These are phyloP conservation scores for Protomyces lactucae-debilis DNA, from an alignment of 1,139 yeast genomes.

Conservation along the genomic window DNA sequence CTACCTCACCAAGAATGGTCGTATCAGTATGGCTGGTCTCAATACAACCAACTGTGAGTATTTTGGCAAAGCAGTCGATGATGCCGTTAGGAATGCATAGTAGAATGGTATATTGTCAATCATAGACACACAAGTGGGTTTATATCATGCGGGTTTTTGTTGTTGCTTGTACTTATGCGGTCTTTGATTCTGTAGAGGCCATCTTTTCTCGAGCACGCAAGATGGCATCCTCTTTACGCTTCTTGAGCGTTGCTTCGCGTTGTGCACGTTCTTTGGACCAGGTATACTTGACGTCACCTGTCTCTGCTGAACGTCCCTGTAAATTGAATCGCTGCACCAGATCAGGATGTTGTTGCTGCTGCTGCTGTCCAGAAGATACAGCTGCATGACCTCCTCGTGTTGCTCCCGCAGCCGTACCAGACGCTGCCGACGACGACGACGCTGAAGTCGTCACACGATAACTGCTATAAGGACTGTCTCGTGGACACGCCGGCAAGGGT, in stretches of 20 bases:
- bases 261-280: slow-evolving; percentile 5
- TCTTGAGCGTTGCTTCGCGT: slow-evolving; percentile 11
- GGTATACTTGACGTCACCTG: background rate
- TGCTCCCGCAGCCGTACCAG: background rate
- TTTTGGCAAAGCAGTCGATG: slow-evolving; percentile 78
- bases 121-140: background rate
- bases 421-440: background rate
- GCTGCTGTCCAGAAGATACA: background rate
- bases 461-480: slow-evolving; percentile 2
- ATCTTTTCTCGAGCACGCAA: slow-evolving; percentile 14
- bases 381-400: background rate
- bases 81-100: slow-evolving; percentile 48
- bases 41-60: slow-evolving; percentile 69
- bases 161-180: background rate
- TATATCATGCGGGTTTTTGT: background rate
- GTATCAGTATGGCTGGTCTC: slow-evolving; percentile 91
- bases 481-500: slow-evolving; percentile 22
- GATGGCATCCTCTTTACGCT: slow-evolving; percentile 19
- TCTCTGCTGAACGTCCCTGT: background rate
- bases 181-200: background rate
- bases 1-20: slow-evolving; percentile 56
- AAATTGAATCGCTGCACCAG: slow-evolving; percentile 12
- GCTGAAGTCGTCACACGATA: background rate
- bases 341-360: background rate
- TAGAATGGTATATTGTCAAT: background rate